Evolutionary conservation across 257 asterid species (phyloP).

Genomic region (Penstemon eatonii): DNA sequence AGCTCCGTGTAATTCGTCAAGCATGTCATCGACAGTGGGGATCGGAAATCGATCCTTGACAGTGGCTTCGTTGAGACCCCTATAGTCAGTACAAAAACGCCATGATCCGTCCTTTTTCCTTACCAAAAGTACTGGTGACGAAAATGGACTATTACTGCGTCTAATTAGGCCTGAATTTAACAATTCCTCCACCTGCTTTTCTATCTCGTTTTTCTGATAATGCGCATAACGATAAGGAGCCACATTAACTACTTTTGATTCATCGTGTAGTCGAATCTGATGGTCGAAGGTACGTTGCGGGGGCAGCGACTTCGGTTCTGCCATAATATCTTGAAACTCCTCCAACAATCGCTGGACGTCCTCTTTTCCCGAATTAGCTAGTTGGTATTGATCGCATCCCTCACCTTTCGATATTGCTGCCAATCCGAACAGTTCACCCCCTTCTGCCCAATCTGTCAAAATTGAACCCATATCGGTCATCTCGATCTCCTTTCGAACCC

Average conservation of each 20-base stretch:
- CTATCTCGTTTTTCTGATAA: not conserved
- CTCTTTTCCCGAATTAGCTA: no score
- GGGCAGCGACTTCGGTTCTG: not conserved
- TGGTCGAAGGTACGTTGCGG: not conserved
- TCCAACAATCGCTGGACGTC: not conserved
- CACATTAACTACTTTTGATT: not conserved
- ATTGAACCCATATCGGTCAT: no score
- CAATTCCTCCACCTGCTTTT: not conserved
- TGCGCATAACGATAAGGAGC: not conserved
- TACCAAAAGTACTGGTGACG: not conserved
- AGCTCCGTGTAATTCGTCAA: not conserved
- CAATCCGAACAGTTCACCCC: no score
- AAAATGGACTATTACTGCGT: not conserved
- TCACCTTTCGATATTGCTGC: not conserved
- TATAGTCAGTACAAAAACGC: not conserved
- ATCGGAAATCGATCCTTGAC: not conserved
- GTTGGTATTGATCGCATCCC: no score
- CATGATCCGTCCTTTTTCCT: not conserved
- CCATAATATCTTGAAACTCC: not conserved
- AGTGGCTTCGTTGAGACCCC: not conserved
- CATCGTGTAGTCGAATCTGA: not conserved
- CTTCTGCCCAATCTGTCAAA: no score
- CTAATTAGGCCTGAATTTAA: not conserved
- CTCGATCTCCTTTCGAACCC: not conserved
- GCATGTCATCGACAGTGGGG: not conserved